These are phyloP conservation scores for Stylosanthes scabra DNA, from an alignment of 331 rosid species.

Conservation along the genomic window DNA sequence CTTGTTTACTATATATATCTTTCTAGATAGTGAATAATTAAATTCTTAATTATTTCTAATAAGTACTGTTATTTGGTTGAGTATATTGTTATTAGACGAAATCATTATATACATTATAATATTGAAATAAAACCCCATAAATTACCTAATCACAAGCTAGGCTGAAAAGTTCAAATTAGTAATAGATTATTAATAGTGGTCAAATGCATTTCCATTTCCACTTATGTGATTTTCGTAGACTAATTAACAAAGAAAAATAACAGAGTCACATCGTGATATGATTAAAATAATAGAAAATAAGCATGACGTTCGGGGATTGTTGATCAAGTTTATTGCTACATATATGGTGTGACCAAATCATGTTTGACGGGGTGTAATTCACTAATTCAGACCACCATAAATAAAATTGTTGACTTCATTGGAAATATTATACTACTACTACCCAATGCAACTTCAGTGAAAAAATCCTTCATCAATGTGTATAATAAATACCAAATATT, in stretches of 20 bases:
- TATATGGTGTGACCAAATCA: slow-evolving; percentile 5
- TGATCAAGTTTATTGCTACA: not conserved
- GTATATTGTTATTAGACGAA: not conserved
- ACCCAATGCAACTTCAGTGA: not conserved
- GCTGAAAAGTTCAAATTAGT: not conserved
- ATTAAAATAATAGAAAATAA: not conserved
- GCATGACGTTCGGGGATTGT: not conserved
- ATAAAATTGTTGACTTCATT: not conserved
- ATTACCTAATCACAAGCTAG: not conserved
- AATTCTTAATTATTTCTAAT: too few species aligned
- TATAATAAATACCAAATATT: not conserved
- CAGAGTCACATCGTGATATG: not conserved
- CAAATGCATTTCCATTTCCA: not conserved
- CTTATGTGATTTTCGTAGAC: not conserved
- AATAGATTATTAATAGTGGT: not conserved
- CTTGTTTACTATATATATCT: not conserved
- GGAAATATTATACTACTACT: too few species aligned
- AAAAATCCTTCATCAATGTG: not conserved
- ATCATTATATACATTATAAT: not conserved
- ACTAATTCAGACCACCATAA: not conserved
- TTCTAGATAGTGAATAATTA: not conserved
- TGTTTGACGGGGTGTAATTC: not conserved
- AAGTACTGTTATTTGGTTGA: too few species aligned
- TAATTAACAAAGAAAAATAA: not conserved
- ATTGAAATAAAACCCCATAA: not conserved